These are phyloP conservation scores for Alternaria gansuensis DNA, from an alignment of 2,329 filamentous ascomycete genomes.

Conservation along the genomic window DNA sequence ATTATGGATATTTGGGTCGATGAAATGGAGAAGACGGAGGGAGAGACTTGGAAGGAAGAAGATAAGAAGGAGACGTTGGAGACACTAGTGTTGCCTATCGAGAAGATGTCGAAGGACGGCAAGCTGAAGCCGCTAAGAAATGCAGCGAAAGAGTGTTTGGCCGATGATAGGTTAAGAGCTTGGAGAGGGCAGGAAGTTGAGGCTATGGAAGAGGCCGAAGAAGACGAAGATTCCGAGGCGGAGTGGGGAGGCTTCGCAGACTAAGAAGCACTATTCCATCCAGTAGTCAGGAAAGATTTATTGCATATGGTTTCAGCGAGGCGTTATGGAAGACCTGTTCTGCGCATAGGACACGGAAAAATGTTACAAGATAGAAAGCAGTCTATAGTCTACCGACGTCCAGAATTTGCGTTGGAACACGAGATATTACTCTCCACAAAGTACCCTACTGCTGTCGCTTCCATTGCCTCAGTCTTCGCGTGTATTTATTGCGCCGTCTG, in stretches of 20 bases:
- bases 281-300: constrained; percentile 12
- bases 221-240: constrained; percentile 60
- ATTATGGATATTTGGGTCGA: constrained; percentile 91
- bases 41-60: constrained; percentile 53
- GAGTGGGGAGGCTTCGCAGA: constrained; percentile 77
- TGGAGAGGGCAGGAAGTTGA: constrained; percentile 59
- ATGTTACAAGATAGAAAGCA: background rate
- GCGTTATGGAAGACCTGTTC: constrained; percentile 19
- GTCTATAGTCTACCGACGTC: background rate
- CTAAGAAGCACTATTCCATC: constrained; percentile 52
- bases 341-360: constrained; percentile 12
- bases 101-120: constrained; percentile 64
- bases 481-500: constrained; percentile 17
- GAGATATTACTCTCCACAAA: background rate
- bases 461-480: constrained; percentile 8
- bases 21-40: constrained; percentile 77
- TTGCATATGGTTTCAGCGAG: constrained; percentile 27
- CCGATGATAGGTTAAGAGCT: constrained; percentile 76
- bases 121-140: constrained; percentile 76
- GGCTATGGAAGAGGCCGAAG: constrained; percentile 50
- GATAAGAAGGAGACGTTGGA: constrained; percentile 54
- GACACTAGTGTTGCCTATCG: constrained; percentile 64
- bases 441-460: too few relatives aligned
- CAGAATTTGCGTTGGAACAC: background rate
- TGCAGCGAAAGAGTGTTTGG: constrained; percentile 73